Base-by-base conservation (phyloP, 148 eudicot species). In the Rhododendron kiyosumense region DNA sequence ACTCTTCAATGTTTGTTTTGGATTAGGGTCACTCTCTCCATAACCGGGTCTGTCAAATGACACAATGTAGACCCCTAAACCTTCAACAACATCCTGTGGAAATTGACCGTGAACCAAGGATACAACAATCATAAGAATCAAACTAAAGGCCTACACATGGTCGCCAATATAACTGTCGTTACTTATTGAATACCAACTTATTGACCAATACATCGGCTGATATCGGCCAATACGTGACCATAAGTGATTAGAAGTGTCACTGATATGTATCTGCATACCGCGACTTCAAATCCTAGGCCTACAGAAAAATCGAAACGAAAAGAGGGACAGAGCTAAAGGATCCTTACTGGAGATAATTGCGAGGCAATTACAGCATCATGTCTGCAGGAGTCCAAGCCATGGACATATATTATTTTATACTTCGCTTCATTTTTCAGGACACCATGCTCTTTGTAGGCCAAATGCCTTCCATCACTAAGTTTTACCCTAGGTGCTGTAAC, bases 11-110 rank as follows among this genome's bases (percentile, higher is more conserved):
- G 95, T 93, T 74, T 83, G 86, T 4, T 89, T 88, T 14, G 98
- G 98, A 81, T 95, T 73, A 34, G 98, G 96, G 87, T 95, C 96
- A 57, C 98, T 95, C 89, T 95, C 96, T 45, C 96, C 95, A 85
- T 95, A 93, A 59, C 98, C 98, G 0, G 98, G 92, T 86, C 94
- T 87, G 80, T 95, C 98, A 84, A 95, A 90, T 69, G 94, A 90
- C 83, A 95, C 93, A 79, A 93, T 87, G 83, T 94, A 90, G 74
- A 95, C 52, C 41, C 94, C 93, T 24, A 90, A 84, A 52, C 83
- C 85, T 88, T 92, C 89, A 28, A 88, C 81, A 75, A 90, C 38
- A 24, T 86, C 93, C 94, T 92, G 86, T 45, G 54, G 63, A 75
- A 86, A 86, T 13, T 7, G 46, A 81, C 63, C n/a, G 48, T 30